Base-by-base conservation (phyloP, 1,139 yeast species). In the Scheffersomyces parashehatae region DNA sequence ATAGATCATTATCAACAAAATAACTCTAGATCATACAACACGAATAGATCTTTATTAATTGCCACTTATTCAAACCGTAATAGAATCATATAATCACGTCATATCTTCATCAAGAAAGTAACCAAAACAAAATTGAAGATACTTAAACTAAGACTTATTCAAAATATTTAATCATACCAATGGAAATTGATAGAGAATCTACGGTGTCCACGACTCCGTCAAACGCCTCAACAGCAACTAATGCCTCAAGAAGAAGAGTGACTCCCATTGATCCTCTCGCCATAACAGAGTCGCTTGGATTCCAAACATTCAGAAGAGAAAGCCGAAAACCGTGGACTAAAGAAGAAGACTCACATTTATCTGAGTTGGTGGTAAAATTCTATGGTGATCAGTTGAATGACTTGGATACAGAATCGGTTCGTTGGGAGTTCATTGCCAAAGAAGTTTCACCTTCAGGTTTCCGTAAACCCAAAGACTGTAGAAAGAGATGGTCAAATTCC, bases 401-500 rank as follows among this genome's bases (percentile, higher is more conserved):
- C 15, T 55, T 73, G 8, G 65, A 66, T 34, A 54, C 67, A 1
- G 79, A 74, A 35, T 45, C 52, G 2, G 68, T 70, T 15, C 79
- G 84, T 54, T 90, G 97, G 97, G 95, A 86, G 41, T 59, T 64
- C 26, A 75, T 90, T 24, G 76, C 90, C 2, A 65, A 70, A 45
- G 56, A 58, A 38, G 51, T 77, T 5, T 53, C 62, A 4, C 65
- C 65, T 12, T 56, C 56, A 29, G 72, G 73, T 1, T 55, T 60
- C 3, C 53, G 91, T 45, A 84, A 82, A 57, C 73, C 86, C 3
- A 84, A 83, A 55, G 90, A 85, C 53, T 82, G 88, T 53, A 73
- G 85, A 35, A 85, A 85, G 58, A 63, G 95, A 47, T 86, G 95
- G 95, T 64, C 81, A 29, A 86, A 86, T 51, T 87, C 96, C 1